Base-by-base conservation (phyloP, 805 yeast species). In the Metschnikowia shivogae region DNA sequence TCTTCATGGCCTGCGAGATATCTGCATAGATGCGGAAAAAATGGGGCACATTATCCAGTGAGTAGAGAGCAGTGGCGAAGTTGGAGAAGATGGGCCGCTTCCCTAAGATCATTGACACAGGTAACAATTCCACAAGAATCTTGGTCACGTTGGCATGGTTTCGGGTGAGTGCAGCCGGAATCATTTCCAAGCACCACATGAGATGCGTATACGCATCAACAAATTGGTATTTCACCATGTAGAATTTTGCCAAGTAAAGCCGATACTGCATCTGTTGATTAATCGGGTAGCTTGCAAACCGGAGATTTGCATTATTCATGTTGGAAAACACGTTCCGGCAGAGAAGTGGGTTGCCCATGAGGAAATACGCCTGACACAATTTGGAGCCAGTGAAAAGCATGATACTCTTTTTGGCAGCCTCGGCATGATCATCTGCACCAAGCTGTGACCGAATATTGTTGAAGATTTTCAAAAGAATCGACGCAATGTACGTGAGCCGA, bases 271-370 rank as follows among this genome's bases (percentile, higher is more conserved):
- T 56, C 36, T 76, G 72, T 49, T 78, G 78, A 13, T 70, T 60
- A 34, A 55, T 65, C 3, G 70, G 58, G 34, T 72, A 78, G n/a
- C 65, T 59, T 3, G 50, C 51, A 42, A 72, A 70, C 33, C 66
- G 68, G 33, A 81, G 62, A 20, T 67, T 64, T 14, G 81, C 68
- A 39, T 77, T 76, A 52, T 75, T 78, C 67, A 81, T 74, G 58
- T 81, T 81, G 29, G 82, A 73, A 55, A 80, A 80, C 33, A 81
- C 79, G 53, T 81, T 80, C 30, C 80, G 72, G 60, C 86, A 81
- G 13, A 80, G 62, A 52, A 80, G 65, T 5, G 85, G 84, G 27
- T 76, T 78, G 27, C 70, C 74, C 19, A 81, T 72, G 33, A 60
- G 64, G 56, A 78, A 81, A 59, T 83, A 84, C 5, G 78, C 62